Evolutionary conservation across 2,329 filamentous ascomycete species (phyloP).

Genomic region (Phaeosphaeriaceae sp.): DNA sequence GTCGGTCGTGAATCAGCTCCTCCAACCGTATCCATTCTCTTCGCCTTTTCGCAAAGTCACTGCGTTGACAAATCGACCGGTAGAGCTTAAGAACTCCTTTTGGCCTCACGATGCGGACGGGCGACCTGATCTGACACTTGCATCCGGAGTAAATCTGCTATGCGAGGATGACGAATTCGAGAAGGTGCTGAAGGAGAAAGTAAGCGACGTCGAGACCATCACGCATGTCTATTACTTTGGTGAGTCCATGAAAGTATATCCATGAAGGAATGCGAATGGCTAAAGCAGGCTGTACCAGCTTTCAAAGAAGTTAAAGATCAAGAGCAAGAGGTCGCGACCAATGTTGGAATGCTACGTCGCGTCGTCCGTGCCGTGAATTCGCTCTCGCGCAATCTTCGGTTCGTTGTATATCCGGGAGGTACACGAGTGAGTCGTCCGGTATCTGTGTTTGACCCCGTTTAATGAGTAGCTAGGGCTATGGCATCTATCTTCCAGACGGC

Average conservation of each 20-base stretch:
- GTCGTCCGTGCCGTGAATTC: conserved; percentile 41
- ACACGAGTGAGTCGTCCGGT: conserved; percentile 17
- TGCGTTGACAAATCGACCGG: conserved; percentile 48
- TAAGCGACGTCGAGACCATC: conserved; percentile 35
- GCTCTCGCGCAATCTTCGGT: conserved; percentile 38
- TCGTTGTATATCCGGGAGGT: conserved; percentile 45
- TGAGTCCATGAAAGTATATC: conserved; percentile 12
- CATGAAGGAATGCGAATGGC: not conserved
- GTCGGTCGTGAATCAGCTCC: conserved; percentile 49
- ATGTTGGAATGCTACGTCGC: conserved; percentile 43
- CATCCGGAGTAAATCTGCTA: conserved; percentile 45
- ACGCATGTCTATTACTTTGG: conserved; percentile 51
- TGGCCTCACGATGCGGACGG: conserved; percentile 37
- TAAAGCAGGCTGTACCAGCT: conserved; percentile 9
- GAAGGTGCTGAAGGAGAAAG: conserved; percentile 31
- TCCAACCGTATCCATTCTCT: conserved; percentile 41
- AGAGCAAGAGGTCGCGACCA: conserved; percentile 28
- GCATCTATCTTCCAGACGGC: conserved; percentile 30
- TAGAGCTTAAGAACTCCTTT: conserved; percentile 40
- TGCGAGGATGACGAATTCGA: conserved; percentile 26
- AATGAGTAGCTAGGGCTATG: conserved; percentile 17
- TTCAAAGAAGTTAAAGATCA: conserved; percentile 24
- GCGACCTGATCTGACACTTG: conserved; percentile 32
- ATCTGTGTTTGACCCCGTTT: not conserved
- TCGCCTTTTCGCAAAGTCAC: conserved; percentile 46